A percentile compares a stretch with the other conserved stretches of the same genome.
These are phyloP conservation scores for Sclerotinia sclerotiorum DNA, from an alignment of 2,329 filamentous ascomycete species.

Conservation along the genomic window DNA sequence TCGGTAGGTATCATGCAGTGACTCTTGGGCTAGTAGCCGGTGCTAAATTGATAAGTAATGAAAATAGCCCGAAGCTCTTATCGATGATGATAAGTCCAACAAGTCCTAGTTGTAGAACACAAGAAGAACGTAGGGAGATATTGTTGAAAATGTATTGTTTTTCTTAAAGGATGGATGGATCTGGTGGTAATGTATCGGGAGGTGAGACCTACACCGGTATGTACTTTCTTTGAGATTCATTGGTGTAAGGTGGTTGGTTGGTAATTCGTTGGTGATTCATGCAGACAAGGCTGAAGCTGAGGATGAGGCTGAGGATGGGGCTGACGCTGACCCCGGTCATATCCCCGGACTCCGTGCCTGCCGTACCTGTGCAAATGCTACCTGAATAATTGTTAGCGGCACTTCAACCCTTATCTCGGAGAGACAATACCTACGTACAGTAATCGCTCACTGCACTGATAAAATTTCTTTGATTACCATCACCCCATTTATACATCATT, in stretches of 20 bases:
- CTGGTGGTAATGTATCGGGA: too few species aligned
- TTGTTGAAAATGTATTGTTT: too few species aligned
- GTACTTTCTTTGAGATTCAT: too few species aligned
- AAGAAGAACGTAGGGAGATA: not conserved
- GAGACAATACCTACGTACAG: not conserved
- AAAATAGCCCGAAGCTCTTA: constrained; percentile 12
- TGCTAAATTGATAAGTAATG: constrained; percentile 3
- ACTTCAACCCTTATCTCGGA: not conserved
- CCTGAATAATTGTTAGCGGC: not conserved
- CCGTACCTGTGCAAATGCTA: not conserved
- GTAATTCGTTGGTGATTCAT: too few species aligned
- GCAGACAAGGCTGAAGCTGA: too few species aligned
- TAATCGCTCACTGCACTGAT: not conserved
- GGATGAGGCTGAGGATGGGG: too few species aligned
- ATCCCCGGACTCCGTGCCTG: not conserved
- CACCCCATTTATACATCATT: not conserved
- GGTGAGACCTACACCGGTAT: not conserved
- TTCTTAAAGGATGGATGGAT: not conserved
- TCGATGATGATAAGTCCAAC: not conserved
- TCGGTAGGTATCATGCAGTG: not conserved
- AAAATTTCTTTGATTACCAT: constrained; percentile 18
- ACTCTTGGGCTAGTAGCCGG: not conserved
- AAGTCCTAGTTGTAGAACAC: not conserved
- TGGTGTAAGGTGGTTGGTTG: too few species aligned
- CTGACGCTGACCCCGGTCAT: too few species aligned